Base-by-base conservation (phyloP, 306 rosid genomes). In the Quercus parvula region DNA sequence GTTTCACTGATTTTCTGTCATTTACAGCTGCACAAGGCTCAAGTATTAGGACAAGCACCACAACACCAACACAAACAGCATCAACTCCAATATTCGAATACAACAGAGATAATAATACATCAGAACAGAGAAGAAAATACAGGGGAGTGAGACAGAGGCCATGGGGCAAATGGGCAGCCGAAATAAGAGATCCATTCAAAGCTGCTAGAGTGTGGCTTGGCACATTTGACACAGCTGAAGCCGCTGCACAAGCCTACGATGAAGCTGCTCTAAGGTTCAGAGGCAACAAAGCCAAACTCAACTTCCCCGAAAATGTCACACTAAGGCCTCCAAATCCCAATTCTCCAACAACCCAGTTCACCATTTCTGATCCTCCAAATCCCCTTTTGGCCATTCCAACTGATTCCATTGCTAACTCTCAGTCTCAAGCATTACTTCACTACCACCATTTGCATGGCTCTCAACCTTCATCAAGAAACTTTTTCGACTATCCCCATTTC, bases 101-200 rank as follows among this genome's bases (percentile, higher is more conserved):
- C 77, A 80, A 75, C 56, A 71, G 22, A 71, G 82, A 81, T 9
- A 79, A 11, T 7, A 8, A 11, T 52, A 17, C 61, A 11, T 79
- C 64, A 11, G 59, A 75, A 76, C 69, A 62, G 18, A 84, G 58
- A 49, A 90, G 86, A 73, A 86, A 78, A 80, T 90, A 90, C 85
- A 86, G 94, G 87, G 94, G 94, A 75, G 94, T 90, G 82, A 86
- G 94, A 49, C 94, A 86, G 81, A 83, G 94, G 35, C 94, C 94
- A 15, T 90, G 94, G 94, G 94, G 94, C 0, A 90, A 90, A 38
- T 90, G 90, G 92, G 94, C 94, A 4, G 94, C 94, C 1, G 94
- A 90, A 41, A 90, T 90, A 5, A 83, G 94, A 70, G 94, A 90
- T 22, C 94, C 94, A 3, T 73, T 88, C 61, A 85, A 76, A 58